Base-by-base conservation (phyloP, 441 rosid species). In the Jatropha podagrica region DNA sequence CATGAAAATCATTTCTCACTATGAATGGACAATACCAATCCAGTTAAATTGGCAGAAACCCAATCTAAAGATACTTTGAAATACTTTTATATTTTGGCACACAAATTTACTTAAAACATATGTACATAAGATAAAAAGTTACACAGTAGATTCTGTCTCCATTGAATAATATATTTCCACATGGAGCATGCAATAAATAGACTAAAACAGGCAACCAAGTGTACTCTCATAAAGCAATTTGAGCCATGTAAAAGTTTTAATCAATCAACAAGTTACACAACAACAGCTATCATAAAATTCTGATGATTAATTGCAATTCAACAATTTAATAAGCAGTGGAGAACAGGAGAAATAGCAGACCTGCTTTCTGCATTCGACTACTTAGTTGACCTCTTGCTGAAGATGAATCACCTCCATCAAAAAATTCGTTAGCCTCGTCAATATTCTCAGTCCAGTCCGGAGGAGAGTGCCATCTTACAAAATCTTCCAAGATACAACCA, bases 381-480 rank as follows among this genome's bases (percentile, higher is more conserved):
- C 99, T 96, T 78, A 96, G 85, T 81, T 90, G 96, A 81, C 99
- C 99, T 86, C 83, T 89, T 74, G 71, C 20, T 44, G 82, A 88
- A 74, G 74, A 70, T 60, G 78, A 69, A 72, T 83, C 81, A 70
- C 69, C 48, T 56, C 82, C 84, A 71, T 80, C 82, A 52, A 78
- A 84, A 68, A 82, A 86, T 55, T 89, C 87, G 41, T 77, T 80
- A 20, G 76, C 81, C 83, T 89, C 93, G 73, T 84, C 97, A 82
- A 61, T 17, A 61, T 75, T 77, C 78, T 88, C 93, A 48, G 90
- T 86, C 99, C 99, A 96, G 86, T 96, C 99, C 52, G 99, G 99
- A 54, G 99, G 99, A 73, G 99, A 96, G 77, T 92, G 94, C 99
- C 99, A 96, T 86, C 99, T 87, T 62, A 96, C 97, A 89, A 96